A percentile compares a stretch with the other conserved stretches of the same genome.
phyloP scores from a whole-genome alignment of 2,329 filamentous ascomycete species.

The Cladosporium sp. region DNA sequence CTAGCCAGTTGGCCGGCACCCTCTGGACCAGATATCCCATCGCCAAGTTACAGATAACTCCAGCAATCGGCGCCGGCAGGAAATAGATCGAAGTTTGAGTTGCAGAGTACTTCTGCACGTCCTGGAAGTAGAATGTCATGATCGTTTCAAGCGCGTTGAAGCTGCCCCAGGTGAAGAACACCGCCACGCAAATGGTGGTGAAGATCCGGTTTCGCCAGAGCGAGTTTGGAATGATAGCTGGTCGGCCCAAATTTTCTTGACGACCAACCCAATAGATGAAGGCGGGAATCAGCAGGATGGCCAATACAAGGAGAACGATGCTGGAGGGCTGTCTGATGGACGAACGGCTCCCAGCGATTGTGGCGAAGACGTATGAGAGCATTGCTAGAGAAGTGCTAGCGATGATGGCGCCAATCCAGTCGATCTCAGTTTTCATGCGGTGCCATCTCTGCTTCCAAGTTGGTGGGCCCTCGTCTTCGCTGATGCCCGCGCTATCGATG shows the following conservation, averaged over 20 bases:
- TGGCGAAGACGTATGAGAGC: slow-evolving; percentile 55
- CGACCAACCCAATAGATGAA: slow-evolving; percentile 59
- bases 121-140: slow-evolving; percentile 48
- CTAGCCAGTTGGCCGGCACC: slow-evolving; percentile 45
- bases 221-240: slow-evolving; percentile 63
- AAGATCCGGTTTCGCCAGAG: slow-evolving; percentile 61
- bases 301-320: slow-evolving; percentile 46
- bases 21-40: slow-evolving; percentile 50
- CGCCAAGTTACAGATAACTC: slow-evolving; percentile 44
- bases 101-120: slow-evolving; percentile 39
- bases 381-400: slow-evolving; percentile 51
- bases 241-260: slow-evolving; percentile 47
- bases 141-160: slow-evolving; percentile 40
- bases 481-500: slow-evolving; percentile 5
- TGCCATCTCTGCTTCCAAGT: slow-evolving; percentile 29
- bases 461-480: slow-evolving; percentile 18
- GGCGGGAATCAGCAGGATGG: slow-evolving; percentile 45
- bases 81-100: slow-evolving; percentile 40
- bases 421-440: slow-evolving; percentile 48
- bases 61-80: slow-evolving; percentile 43
- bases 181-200: slow-evolving; percentile 53
- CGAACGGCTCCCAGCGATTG: slow-evolving; percentile 27
- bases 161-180: slow-evolving; percentile 44
- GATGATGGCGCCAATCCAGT: slow-evolving; percentile 54
- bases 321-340: slow-evolving; percentile 27